Evolutionary conservation across 768 basidiomycete species (phyloP).

Genomic region (Saitozyma podzolica): DNA sequence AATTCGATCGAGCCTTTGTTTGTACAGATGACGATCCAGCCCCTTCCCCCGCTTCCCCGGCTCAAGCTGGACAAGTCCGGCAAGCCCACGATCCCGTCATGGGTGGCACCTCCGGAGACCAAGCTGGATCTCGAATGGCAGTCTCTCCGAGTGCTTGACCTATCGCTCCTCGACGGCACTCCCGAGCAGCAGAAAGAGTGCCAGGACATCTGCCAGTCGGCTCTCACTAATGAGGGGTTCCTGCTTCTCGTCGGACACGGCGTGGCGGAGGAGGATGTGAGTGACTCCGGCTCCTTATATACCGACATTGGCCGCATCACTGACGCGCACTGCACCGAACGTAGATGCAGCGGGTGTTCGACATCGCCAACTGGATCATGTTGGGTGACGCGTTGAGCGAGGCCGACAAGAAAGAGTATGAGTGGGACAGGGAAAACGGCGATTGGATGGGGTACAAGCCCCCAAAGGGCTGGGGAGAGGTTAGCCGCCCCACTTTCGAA

Average conservation of each 20-base stretch:
- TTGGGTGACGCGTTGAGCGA: constrained; percentile 10
- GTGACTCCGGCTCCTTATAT: neutral
- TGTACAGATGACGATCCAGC: no score
- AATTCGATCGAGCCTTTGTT: no score
- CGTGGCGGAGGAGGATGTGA: constrained; percentile 9
- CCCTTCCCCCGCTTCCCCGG: neutral
- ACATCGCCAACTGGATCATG: constrained; percentile 9
- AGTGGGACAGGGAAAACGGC: constrained; percentile 11
- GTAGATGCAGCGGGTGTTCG: constrained; percentile 13
- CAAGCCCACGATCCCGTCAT: constrained; percentile 3
- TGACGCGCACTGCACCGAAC: neutral
- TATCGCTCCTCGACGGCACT: constrained; percentile 11
- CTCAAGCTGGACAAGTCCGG: constrained; percentile 1
- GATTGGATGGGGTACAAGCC: constrained; percentile 5
- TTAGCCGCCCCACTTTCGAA: neutral
- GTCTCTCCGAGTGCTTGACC: constrained; percentile 11
- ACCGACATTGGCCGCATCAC: neutral
- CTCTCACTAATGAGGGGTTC: constrained; percentile 14
- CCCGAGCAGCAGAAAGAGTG: constrained; percentile 1
- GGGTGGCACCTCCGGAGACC: constrained; percentile 8
- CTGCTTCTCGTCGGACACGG: constrained; percentile 11
- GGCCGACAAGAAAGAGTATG: constrained; percentile 8
- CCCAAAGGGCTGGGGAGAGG: constrained; percentile 3
- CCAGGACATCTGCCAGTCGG: constrained; percentile 1
- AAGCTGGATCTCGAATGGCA: constrained; percentile 8